phyloP scores from a whole-genome alignment of 148 eudicot genomes.

The Pharnaceum exiguum region DNA sequence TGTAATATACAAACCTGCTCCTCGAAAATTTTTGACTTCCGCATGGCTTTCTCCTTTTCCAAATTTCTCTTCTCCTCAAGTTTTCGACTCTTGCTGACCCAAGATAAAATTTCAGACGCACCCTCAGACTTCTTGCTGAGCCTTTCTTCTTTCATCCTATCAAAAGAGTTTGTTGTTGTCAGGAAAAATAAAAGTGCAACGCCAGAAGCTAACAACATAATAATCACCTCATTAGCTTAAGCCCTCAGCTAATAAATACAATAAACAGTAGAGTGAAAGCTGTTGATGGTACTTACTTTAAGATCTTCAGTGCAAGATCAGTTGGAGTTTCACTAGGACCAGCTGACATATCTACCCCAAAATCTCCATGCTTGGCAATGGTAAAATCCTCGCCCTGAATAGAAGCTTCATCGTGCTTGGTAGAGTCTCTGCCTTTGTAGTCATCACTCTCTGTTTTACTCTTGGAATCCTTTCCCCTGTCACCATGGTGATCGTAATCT shows the following conservation, averaged over 20 bases:
- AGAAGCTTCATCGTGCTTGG: slow-evolving; percentile 23
- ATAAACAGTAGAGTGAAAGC: not conserved
- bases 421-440: slow-evolving; percentile 27
- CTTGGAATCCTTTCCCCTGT: slow-evolving; percentile 35
- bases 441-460: slow-evolving; percentile 27
- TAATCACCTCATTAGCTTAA: not conserved
- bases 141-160: slow-evolving; percentile 85
- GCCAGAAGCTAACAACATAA: not conserved
- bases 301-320: slow-evolving; percentile 59
- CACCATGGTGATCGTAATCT: slow-evolving; percentile 41
- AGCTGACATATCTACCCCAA: slow-evolving; percentile 24
- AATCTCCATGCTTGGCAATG: slow-evolving; percentile 29
- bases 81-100: slow-evolving; percentile 85
- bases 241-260: not conserved
- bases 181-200: not conserved
- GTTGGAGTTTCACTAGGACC: slow-evolving; percentile 27
- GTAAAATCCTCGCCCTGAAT: slow-evolving; percentile 30
- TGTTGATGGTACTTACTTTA: slow-evolving; percentile 40
- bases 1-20: slow-evolving; percentile 59
- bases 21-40: slow-evolving; percentile 67
- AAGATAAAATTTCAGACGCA: slow-evolving; percentile 61
- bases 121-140: slow-evolving; percentile 60
- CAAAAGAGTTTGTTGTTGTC: not conserved
- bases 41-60: slow-evolving; percentile 80
- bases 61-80: slow-evolving; percentile 60